phyloP scores from a whole-genome alignment of 2,329 filamentous ascomycete species.

The Zalaria sp. region DNA sequence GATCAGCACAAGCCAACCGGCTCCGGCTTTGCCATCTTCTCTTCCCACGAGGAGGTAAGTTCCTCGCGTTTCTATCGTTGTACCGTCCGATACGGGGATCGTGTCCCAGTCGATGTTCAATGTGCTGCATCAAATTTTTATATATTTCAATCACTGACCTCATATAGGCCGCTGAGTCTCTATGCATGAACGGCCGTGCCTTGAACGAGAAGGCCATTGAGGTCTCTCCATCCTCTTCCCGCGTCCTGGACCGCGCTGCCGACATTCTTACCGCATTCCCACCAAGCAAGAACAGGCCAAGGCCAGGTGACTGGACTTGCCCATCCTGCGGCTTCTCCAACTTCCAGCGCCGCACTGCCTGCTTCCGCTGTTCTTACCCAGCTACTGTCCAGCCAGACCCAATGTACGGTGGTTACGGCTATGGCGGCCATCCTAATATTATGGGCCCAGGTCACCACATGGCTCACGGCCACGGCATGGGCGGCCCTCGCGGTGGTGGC shows the following conservation, averaged over 20 bases:
- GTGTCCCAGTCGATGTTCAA: too few relatives aligned
- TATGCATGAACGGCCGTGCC: slow-evolving; percentile 98
- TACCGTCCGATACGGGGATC: too few relatives aligned
- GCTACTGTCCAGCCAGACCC: slow-evolving; percentile 70
- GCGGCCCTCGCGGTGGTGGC: slow-evolving; percentile 48
- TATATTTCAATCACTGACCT: slow-evolving; percentile 2
- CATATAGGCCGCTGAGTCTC: slow-evolving; percentile 75
- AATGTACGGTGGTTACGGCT: slow-evolving; percentile 44
- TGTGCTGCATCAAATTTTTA: too few relatives aligned
- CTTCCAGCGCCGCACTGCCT: slow-evolving; percentile 95
- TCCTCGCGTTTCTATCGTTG: background rate
- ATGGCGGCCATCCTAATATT: slow-evolving; percentile 54
- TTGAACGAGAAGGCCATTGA: slow-evolving; percentile 98
- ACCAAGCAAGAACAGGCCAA: slow-evolving; percentile 93
- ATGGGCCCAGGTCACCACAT: slow-evolving; percentile 38
- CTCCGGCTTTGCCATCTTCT: slow-evolving; percentile 95
- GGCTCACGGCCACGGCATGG: slow-evolving; percentile 19
- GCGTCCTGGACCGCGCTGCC: slow-evolving; percentile 85
- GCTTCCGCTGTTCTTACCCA: slow-evolving; percentile 99
- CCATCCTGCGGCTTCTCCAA: slow-evolving; percentile 98
- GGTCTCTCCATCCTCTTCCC: slow-evolving; percentile 92
- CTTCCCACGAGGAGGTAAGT: slow-evolving; percentile 93
- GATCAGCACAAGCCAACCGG: slow-evolving; percentile 99
- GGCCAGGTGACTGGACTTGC: slow-evolving; percentile 97
- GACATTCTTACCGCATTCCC: slow-evolving; percentile 96